phyloP scores from a whole-genome alignment of 1,284 basidiomycete species.

The Neonothopanus nambi region DNA sequence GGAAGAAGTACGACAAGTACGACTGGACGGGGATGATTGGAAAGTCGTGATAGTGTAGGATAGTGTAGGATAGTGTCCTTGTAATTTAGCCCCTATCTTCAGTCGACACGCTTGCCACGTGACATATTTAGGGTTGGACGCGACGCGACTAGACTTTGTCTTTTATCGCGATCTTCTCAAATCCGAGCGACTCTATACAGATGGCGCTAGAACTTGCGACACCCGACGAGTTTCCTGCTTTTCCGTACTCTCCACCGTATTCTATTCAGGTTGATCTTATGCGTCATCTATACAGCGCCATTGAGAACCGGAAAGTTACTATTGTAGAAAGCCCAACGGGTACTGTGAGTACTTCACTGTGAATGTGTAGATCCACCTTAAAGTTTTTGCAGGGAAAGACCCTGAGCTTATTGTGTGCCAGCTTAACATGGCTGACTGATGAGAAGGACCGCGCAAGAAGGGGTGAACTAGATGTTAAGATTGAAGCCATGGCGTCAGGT shows the following conservation, averaged over 20 bases:
- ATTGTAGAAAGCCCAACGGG: slow-evolving; percentile 88
- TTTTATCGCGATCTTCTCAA: neutral
- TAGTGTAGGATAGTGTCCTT: no score
- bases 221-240: slow-evolving; percentile 68
- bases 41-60: slow-evolving; percentile 19
- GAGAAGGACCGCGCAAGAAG: slow-evolving; percentile 67
- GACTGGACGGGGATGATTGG: slow-evolving; percentile 81
- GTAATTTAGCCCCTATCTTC: no score
- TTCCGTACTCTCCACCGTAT: slow-evolving; percentile 86
- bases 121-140: neutral
- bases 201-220: slow-evolving; percentile 47
- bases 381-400: slow-evolving; percentile 69
- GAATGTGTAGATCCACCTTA: slow-evolving; percentile 7
- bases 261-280: slow-evolving; percentile 90
- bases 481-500: slow-evolving; percentile 38
- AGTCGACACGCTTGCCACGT: no score
- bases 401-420: slow-evolving; percentile 78
- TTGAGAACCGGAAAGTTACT: slow-evolving; percentile 75
- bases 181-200: neutral
- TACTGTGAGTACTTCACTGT: slow-evolving; percentile 50
- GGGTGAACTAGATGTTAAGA: slow-evolving; percentile 50
- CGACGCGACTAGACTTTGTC: neutral
- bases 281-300: slow-evolving; percentile 81
- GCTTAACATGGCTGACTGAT: slow-evolving; percentile 79
- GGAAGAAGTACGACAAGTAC: slow-evolving; percentile 66